Percentiles rank a stretch among this genome's conserved stretches.
These are phyloP conservation scores for Buxus sempervirens DNA, from an alignment of 164 flowering plant genomes.

Conservation along the genomic window DNA sequence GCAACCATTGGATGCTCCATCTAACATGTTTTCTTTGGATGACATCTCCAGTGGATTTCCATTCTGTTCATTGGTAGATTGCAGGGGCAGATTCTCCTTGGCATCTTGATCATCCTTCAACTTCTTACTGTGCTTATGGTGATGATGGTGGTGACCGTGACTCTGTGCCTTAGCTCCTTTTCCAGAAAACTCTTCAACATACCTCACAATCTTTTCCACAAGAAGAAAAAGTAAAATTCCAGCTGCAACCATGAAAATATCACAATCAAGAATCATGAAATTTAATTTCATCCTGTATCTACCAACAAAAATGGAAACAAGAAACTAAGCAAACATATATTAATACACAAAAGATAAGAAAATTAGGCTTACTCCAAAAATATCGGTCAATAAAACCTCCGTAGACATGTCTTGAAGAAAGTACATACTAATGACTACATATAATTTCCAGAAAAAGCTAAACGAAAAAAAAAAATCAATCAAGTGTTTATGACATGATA, in stretches of 20 bases:
- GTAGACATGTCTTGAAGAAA: not conserved
- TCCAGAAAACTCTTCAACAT: constrained; percentile 70
- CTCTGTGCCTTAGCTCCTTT: constrained; percentile 38
- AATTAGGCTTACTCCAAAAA: not conserved
- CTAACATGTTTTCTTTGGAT: constrained; percentile 24
- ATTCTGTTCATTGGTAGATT: constrained; percentile 22
- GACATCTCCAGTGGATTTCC: constrained; percentile 16
- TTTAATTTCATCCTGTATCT: not conserved
- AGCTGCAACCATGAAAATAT: constrained; percentile 49
- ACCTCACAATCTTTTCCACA: constrained; percentile 92
- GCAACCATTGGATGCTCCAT: constrained; percentile 26
- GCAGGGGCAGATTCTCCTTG: constrained; percentile 19
- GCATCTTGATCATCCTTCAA: constrained; percentile 44
- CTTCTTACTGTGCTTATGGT: constrained; percentile 44
- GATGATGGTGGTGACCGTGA: constrained; percentile 80
- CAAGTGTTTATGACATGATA: not conserved
- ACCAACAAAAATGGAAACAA: not conserved
- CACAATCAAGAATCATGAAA: constrained; percentile 15
- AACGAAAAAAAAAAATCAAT: too few relatives aligned
- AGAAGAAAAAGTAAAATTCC: constrained; percentile 91
- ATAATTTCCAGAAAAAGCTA: not conserved
- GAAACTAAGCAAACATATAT: not conserved
- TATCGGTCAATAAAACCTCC: not conserved
- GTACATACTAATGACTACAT: not conserved
- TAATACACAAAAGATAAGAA: not conserved